These are phyloP conservation scores for Sphaerostilbella broomeana DNA, from an alignment of 2,329 filamentous ascomycete genomes.

Conservation along the genomic window DNA sequence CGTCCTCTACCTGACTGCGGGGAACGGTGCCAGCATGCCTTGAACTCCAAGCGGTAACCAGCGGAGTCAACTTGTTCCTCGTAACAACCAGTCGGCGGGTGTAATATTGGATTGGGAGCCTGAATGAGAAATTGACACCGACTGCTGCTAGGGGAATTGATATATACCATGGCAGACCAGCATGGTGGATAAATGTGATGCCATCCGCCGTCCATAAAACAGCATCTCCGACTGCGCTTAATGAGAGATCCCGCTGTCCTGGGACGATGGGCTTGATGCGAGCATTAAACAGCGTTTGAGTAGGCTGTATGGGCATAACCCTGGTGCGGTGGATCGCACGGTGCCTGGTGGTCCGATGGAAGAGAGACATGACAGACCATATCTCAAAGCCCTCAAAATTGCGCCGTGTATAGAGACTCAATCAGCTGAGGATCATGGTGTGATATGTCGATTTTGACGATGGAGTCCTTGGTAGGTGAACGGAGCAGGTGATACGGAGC, in stretches of 20 bases:
- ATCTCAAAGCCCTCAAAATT: background rate
- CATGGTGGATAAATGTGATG: conserved; percentile 38
- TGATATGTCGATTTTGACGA: too few relatives aligned
- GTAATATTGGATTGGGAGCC: conserved; percentile 43
- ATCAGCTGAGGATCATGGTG: background rate
- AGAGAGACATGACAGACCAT: conserved; percentile 12
- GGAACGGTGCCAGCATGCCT: conserved; percentile 18
- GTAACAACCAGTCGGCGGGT: conserved; percentile 25
- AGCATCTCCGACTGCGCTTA: conserved; percentile 26
- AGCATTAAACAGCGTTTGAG: background rate
- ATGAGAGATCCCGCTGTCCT: conserved; percentile 26
- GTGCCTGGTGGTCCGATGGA: conserved; percentile 6
- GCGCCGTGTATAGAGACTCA: background rate
- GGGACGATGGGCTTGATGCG: conserved; percentile 1
- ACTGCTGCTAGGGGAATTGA: conserved; percentile 48
- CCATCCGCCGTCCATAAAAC: conserved; percentile 36
- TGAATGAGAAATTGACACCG: conserved; percentile 36
- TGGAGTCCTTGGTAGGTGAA: conserved; percentile 1
- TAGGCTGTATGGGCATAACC: background rate
- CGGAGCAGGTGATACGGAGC: background rate
- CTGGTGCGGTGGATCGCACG: conserved; percentile 5
- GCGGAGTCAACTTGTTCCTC: conserved; percentile 24
- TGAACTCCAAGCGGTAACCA: conserved; percentile 27
- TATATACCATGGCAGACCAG: conserved; percentile 47
- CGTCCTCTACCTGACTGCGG: conserved; percentile 9